A percentile compares a stretch with the other conserved stretches of the same genome.
These are phyloP conservation scores for Sungouiella thailandica DNA, from an alignment of 805 yeast species.

Conservation along the genomic window DNA sequence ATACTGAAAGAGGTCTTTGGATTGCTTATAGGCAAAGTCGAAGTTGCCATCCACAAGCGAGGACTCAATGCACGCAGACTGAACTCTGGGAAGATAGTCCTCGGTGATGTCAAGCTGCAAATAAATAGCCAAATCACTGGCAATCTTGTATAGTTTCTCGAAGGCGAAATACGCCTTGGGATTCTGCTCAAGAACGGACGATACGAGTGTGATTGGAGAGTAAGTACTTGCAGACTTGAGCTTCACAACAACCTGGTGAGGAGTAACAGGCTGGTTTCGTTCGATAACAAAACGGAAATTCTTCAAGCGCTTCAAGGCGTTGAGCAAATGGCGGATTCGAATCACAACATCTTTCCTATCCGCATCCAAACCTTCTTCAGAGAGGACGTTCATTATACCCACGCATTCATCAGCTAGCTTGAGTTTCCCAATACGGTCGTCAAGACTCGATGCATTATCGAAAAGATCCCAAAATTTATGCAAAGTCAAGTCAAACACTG, in stretches of 20 bases:
- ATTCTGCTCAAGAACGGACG: constrained; percentile 49
- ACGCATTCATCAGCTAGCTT: constrained; percentile 22
- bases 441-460: constrained; percentile 25
- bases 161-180: constrained; percentile 43
- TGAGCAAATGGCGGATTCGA: constrained; percentile 30
- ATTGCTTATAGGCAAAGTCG: constrained; percentile 45
- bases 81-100: constrained; percentile 27
- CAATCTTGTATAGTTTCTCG: constrained; percentile 36
- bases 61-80: constrained; percentile 57
- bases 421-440: constrained; percentile 29
- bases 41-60: constrained; percentile 63
- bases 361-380: constrained; percentile 1
- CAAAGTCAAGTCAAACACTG: constrained; percentile 13
- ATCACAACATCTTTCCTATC: constrained; percentile 9
- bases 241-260: constrained; percentile 11
- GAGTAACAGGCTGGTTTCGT: constrained; percentile 11
- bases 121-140: constrained; percentile 38
- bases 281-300: constrained; percentile 26
- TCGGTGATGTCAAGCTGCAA: constrained; percentile 20
- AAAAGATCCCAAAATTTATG: constrained; percentile 33
- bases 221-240: constrained; percentile 9
- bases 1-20: constrained; percentile 34
- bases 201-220: constrained; percentile 24
- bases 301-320: constrained; percentile 31
- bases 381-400: constrained; percentile 18